These are phyloP conservation scores for Neckera pumila DNA, from an alignment of 225 moss, liverwort and hornwort genomes.

Conservation along the genomic window DNA sequence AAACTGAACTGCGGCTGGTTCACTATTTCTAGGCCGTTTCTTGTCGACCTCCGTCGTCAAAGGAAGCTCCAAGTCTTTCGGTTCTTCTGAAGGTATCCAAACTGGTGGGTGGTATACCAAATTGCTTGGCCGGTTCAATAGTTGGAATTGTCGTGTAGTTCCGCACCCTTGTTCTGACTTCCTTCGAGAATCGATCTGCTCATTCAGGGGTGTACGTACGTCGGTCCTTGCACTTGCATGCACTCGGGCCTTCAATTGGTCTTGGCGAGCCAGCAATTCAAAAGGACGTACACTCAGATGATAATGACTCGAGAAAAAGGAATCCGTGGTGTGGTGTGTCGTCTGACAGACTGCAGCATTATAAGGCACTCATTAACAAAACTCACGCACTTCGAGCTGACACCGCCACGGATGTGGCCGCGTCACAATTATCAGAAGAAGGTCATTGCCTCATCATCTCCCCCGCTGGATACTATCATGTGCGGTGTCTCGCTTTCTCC, in stretches of 20 bases:
- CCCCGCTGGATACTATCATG: not conserved
- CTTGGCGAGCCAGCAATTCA: not conserved
- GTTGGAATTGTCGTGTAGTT: not conserved
- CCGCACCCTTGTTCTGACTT: not conserved
- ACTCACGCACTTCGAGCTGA: not conserved
- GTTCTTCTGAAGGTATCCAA: not conserved
- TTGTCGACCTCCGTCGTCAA: not conserved
- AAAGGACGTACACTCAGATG: not conserved
- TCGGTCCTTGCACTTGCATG: not conserved
- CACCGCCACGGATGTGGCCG: not conserved
- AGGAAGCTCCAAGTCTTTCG: not conserved
- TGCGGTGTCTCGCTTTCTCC: not conserved
- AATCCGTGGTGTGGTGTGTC: not conserved
- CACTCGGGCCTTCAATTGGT: not conserved
- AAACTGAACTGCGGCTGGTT: not conserved
- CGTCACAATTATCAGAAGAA: not conserved
- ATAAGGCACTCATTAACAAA: constrained; percentile 6
- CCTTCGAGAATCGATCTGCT: not conserved
- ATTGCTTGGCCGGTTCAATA: not conserved
- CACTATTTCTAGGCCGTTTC: not conserved
- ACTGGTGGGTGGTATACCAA: not conserved
- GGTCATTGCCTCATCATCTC: not conserved
- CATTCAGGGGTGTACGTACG: not conserved
- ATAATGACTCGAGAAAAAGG: not conserved
- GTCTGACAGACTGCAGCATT: constrained; percentile 17